Evolutionary conservation across 2,329 filamentous ascomycete genomes (phyloP).

Genomic region (Colletotrichum sidae): DNA sequence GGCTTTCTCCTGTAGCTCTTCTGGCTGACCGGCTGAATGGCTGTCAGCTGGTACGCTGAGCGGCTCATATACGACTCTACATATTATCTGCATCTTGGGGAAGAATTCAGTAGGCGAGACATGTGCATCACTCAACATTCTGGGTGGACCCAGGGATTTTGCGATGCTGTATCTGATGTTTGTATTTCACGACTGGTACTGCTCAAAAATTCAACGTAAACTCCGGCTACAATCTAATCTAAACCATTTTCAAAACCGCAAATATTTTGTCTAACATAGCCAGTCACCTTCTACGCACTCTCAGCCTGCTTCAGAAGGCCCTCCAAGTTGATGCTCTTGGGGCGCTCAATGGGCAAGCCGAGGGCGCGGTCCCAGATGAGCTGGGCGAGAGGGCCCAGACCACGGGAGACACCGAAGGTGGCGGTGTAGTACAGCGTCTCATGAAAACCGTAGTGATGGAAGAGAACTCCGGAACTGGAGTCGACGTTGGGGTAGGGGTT

Average conservation of each 20-base stretch:
- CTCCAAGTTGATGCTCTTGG: constrained; percentile 95
- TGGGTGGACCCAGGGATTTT: no score
- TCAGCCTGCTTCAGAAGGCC: constrained; percentile 80
- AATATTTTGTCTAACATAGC: not conserved
- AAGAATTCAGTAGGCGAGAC: no score
- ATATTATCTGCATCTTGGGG: no score
- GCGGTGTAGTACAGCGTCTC: constrained; percentile 95
- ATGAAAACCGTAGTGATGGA: constrained; percentile 98
- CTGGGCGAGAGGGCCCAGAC: constrained; percentile 90
- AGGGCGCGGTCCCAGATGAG: constrained; percentile 96
- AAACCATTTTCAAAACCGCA: not conserved
- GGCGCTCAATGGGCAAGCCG: constrained; percentile 94
- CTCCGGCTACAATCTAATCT: constrained; percentile 26
- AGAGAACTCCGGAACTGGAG: constrained; percentile 90
- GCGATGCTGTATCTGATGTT: no score
- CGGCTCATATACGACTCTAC: not conserved
- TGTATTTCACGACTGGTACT: no score
- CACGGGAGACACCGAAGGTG: constrained; percentile 76
- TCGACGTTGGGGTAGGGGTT: constrained; percentile 99
- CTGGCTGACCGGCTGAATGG: constrained; percentile 5
- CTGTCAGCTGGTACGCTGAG: not conserved
- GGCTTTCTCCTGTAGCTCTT: no score
- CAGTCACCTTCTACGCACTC: constrained; percentile 46
- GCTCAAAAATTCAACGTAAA: constrained; percentile 7
- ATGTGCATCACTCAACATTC: no score